These are phyloP conservation scores for Paecilomyces dactylethromorphus DNA, from an alignment of 2,329 filamentous ascomycete genomes.

Conservation along the genomic window DNA sequence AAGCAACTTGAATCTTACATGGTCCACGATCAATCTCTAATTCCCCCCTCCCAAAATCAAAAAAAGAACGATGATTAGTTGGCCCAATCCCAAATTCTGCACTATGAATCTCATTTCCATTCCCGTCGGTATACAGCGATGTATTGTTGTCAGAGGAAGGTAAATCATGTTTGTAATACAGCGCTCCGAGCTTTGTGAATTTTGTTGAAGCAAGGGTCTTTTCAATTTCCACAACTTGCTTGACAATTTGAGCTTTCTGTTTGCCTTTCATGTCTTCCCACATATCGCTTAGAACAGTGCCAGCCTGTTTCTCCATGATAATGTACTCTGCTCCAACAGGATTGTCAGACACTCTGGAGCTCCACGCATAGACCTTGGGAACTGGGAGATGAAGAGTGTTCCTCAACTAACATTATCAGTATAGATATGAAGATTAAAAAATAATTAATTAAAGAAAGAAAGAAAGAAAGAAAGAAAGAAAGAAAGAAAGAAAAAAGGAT, in stretches of 20 bases:
- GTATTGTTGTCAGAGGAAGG: too few relatives aligned
- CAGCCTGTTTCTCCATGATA: constrained; percentile 11
- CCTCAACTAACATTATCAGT: constrained; percentile 13
- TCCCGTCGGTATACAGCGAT: too few relatives aligned
- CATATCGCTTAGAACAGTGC: constrained; percentile 9
- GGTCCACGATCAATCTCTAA: constrained; percentile 15
- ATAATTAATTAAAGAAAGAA: neutral
- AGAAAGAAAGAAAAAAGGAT: neutral
- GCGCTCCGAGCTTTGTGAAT: constrained; percentile 11
- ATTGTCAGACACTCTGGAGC: constrained; percentile 17
- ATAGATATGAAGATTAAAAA: too few relatives aligned
- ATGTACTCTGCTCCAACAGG: constrained; percentile 26
- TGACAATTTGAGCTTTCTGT: constrained; percentile 13
- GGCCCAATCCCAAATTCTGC: constrained; percentile 13
- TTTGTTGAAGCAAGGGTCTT: constrained; percentile 10
- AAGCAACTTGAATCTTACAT: constrained; percentile 9
- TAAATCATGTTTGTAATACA: too few relatives aligned
- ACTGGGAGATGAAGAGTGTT: constrained; percentile 23
- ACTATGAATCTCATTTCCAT: constrained; percentile 10
- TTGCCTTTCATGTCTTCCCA: constrained; percentile 14
- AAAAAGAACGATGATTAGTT: constrained; percentile 13
- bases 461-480: constrained; percentile 1
- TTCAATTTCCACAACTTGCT: constrained; percentile 13
- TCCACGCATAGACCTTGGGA: constrained; percentile 27
- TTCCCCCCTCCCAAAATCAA: constrained; percentile 13